Percentiles rank a stretch among this genome's conserved stretches.
Conservation (phyloP, 768 basidiomycete species). For the Paxillus rubicundulus region DNA sequence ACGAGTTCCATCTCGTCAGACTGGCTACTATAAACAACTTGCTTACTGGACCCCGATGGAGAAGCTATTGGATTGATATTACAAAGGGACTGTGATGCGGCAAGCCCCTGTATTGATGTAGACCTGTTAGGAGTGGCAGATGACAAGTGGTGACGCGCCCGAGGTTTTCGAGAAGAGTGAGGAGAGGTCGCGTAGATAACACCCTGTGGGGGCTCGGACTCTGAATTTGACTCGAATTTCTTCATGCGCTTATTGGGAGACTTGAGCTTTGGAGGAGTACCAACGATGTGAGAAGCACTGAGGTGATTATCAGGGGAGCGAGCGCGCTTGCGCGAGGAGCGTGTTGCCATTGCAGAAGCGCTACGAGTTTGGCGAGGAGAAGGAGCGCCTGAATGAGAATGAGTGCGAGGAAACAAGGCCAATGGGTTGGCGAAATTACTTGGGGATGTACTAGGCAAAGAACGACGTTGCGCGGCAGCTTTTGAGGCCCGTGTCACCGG, state of each 20-base stretch:
- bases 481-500: constrained; percentile 10
- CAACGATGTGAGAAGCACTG: neutral
- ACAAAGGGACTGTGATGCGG: neutral
- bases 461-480: neutral
- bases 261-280: constrained; percentile 14
- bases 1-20: constrained; percentile 62
- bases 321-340: constrained; percentile 21
- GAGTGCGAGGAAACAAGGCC: neutral
- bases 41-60: constrained; percentile 22
- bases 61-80: constrained; percentile 7
- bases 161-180: constrained; percentile 35
- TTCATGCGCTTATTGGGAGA: constrained; percentile 24
- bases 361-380: constrained; percentile 5
- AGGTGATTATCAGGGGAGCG: constrained; percentile 21
- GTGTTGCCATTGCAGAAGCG: constrained; percentile 12
- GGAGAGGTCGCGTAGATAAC: constrained; percentile 11
- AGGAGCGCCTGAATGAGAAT: constrained; percentile 13
- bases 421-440: constrained; percentile 13
- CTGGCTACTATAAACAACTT: constrained; percentile 61
- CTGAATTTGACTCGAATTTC: constrained; percentile 6
- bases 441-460: constrained; percentile 9
- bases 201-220: constrained; percentile 3
- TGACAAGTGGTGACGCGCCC: constrained; percentile 29
- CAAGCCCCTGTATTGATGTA: constrained; percentile 3
- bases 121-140: constrained; percentile 2